Evolutionary conservation across 805 yeast species (phyloP).

Genomic region (Wickerhamiella lipophila): DNA sequence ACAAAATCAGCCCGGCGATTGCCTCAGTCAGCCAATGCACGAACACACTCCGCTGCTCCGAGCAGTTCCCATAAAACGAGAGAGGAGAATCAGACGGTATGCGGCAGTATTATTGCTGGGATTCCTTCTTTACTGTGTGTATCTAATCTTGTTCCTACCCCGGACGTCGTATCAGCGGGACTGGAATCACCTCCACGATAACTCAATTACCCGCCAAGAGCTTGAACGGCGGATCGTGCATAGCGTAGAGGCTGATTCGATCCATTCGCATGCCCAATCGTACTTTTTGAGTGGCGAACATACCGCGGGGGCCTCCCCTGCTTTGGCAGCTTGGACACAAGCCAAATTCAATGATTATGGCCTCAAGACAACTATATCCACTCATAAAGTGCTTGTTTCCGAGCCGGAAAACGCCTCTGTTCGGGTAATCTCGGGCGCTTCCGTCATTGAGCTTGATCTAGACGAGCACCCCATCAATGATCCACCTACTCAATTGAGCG

Average conservation of each 20-base stretch:
- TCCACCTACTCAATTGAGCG: conserved; percentile 35
- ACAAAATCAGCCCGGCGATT: too few species aligned
- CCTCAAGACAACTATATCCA: conserved; percentile 38
- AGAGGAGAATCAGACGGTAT: conserved; percentile 19
- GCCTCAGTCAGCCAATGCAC: neutral
- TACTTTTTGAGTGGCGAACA: conserved; percentile 26
- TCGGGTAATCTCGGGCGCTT: conserved; percentile 29
- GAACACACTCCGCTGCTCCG: conserved; percentile 14
- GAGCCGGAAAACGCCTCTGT: conserved; percentile 47
- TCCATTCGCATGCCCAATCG: conserved; percentile 15
- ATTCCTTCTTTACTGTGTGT: conserved; percentile 16
- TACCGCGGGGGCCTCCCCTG: conserved; percentile 30
- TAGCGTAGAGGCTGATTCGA: conserved; percentile 11
- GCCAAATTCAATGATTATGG: conserved; percentile 51
- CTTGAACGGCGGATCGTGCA: conserved; percentile 15
- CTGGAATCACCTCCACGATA: conserved; percentile 21
- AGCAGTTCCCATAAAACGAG: neutral
- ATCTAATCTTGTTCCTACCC: conserved; percentile 22
- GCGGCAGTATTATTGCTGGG: conserved; percentile 20
- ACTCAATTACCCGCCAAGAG: conserved; percentile 14
- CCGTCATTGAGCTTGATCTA: conserved; percentile 37
- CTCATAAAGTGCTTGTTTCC: conserved; percentile 47
- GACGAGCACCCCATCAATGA: conserved; percentile 44
- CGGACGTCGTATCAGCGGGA: conserved; percentile 23
- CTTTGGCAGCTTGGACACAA: conserved; percentile 42